Conservation (phyloP, 1,284 basidiomycete species). For the Wallemia mellicola region DNA sequence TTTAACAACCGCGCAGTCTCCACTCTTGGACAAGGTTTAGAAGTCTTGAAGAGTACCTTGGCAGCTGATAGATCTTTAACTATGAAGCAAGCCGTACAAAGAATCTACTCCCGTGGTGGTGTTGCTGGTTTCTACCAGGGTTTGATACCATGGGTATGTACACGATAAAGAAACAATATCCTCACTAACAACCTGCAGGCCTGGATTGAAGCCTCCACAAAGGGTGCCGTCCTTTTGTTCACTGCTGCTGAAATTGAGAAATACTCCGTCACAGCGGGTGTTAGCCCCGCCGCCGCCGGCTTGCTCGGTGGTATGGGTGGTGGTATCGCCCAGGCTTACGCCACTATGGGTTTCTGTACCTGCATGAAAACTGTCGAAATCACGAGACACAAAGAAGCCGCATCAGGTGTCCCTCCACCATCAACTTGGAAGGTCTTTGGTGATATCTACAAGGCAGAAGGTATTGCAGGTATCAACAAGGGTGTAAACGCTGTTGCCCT, state of each 20-base stretch:
- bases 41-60: constrained; percentile 98
- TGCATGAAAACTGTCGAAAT: constrained; percentile 98
- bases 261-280: constrained; percentile 26
- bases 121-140: constrained; percentile 84
- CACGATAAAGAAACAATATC: not conserved
- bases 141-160: constrained; percentile 77
- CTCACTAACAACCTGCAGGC: constrained; percentile 25
- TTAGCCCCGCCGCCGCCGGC: constrained; percentile 54
- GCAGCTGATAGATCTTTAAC: constrained; percentile 69
- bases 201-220: constrained; percentile 98
- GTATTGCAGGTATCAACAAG: constrained; percentile 91
- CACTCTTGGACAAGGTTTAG: constrained; percentile 87
- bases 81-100: constrained; percentile 57
- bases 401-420: constrained; percentile 58
- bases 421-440: constrained; percentile 82
- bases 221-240: constrained; percentile 86
- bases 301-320: constrained; percentile 90
- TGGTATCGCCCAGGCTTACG: constrained; percentile 92
- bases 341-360: constrained; percentile 96
- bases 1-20: constrained; percentile 32
- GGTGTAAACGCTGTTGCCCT: constrained; percentile 96
- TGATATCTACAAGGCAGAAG: constrained; percentile 79
- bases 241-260: constrained; percentile 82
- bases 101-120: constrained; percentile 78
- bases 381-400: constrained; percentile 82